These are phyloP conservation scores for Ophiostoma tasmaniense DNA, from an alignment of 2,329 filamentous ascomycete genomes.

Conservation along the genomic window DNA sequence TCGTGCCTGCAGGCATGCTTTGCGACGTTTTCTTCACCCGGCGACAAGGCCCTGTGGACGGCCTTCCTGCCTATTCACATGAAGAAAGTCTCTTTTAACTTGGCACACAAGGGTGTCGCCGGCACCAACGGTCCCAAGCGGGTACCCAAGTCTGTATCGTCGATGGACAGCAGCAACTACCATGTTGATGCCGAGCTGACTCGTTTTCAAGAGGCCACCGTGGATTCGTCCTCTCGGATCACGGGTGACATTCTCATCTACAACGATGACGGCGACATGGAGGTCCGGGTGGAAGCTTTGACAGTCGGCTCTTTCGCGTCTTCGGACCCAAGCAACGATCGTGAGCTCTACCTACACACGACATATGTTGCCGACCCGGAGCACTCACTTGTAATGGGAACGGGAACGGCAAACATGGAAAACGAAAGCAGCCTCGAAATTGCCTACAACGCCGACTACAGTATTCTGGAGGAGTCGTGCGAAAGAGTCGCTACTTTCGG, in stretches of 20 bases:
- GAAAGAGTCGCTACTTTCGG: background rate
- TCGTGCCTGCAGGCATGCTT: slow-evolving; percentile 36
- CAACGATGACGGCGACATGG: slow-evolving; percentile 27
- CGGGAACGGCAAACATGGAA: slow-evolving; percentile 14
- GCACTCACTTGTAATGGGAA: slow-evolving; percentile 27
- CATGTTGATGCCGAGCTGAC: slow-evolving; percentile 29
- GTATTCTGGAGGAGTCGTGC: background rate
- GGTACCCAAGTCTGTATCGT: background rate
- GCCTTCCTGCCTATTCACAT: slow-evolving; percentile 34
- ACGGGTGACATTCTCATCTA: slow-evolving; percentile 31
- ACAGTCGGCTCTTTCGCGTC: slow-evolving; percentile 27
- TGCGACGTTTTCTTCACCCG: slow-evolving; percentile 33
- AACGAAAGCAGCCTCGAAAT: slow-evolving; percentile 9
- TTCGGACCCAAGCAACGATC: slow-evolving; percentile 27
- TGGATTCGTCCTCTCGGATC: slow-evolving; percentile 25
- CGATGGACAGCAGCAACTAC: slow-evolving; percentile 18
- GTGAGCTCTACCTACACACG: slow-evolving; percentile 31
- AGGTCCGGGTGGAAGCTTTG: slow-evolving; percentile 29
- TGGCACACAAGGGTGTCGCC: slow-evolving; percentile 20
- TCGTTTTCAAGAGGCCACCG: slow-evolving; percentile 22
- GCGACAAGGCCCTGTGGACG: slow-evolving; percentile 36
- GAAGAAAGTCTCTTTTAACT: slow-evolving; percentile 31
- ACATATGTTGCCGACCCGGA: slow-evolving; percentile 34
- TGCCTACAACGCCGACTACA: background rate
- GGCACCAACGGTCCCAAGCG: background rate